A percentile compares a stretch with the other conserved stretches of the same genome.
Evolutionary conservation across 768 basidiomycete species (phyloP).

Genomic region (Tulasnella sp.): DNA sequence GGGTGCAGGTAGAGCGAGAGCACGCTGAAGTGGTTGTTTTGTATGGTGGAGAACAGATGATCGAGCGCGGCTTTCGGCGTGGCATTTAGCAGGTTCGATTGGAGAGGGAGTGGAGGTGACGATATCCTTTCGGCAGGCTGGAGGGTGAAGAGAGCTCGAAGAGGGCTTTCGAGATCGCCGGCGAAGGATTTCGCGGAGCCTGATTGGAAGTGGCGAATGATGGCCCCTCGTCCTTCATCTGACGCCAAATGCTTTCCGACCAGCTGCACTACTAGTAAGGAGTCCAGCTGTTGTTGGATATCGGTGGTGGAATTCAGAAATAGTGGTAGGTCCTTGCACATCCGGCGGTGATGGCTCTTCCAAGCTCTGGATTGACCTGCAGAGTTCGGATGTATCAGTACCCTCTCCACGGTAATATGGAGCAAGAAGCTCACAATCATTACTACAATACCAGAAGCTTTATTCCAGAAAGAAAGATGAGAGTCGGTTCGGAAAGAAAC

Average conservation of each 20-base stretch:
- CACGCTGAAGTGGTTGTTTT: constrained; percentile 75
- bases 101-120: constrained; percentile 12
- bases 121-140: constrained; percentile 36
- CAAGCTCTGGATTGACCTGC: constrained; percentile 65
- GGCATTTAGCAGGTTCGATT: not conserved
- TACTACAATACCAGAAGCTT: constrained; percentile 62
- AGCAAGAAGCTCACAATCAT: constrained; percentile 40
- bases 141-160: constrained; percentile 39
- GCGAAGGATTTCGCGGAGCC: not conserved
- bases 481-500: not conserved
- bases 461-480: not conserved
- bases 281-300: constrained; percentile 48
- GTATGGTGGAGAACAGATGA: constrained; percentile 51
- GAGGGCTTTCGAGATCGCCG: constrained; percentile 24
- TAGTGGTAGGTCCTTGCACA: constrained; percentile 53
- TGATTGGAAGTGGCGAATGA: not conserved
- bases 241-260: constrained; percentile 35
- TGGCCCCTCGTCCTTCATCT: not conserved
- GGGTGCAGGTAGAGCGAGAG: constrained; percentile 58
- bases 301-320: constrained; percentile 42
- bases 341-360: constrained; percentile 53
- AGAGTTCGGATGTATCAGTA: constrained; percentile 19
- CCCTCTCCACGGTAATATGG: not conserved
- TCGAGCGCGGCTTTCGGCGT: constrained; percentile 17
- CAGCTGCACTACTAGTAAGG: constrained; percentile 57